Evolutionary conservation across 352 stramenopile species (phyloP).

Genomic region (Phytophthora podocarpi): DNA sequence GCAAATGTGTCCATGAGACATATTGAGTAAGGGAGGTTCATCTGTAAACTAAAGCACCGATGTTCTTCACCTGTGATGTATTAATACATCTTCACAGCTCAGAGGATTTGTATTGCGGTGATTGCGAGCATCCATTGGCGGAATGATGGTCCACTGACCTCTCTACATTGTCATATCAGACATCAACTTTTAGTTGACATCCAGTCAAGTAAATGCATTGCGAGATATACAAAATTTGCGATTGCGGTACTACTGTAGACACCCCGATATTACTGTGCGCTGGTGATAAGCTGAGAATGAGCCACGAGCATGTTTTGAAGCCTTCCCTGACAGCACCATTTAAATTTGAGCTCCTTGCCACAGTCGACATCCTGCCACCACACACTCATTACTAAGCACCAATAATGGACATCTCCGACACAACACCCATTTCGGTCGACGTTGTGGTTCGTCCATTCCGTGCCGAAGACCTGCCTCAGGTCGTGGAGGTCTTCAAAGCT

Average conservation of each 20-base stretch:
- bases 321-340: not conserved
- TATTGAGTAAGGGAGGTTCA: too few species aligned
- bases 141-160: conserved; percentile 1
- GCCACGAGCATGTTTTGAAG: too few species aligned
- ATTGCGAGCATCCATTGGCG: too few species aligned
- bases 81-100: too few species aligned
- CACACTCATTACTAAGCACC: not conserved
- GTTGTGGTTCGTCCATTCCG: conserved; percentile 35
- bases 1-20: too few species aligned
- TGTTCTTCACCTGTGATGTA: too few species aligned
- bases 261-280: too few species aligned
- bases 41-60: too few species aligned
- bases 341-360: not conserved
- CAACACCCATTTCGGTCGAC: not conserved
- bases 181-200: not conserved
- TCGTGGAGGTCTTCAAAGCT: conserved; percentile 34
- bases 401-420: not conserved
- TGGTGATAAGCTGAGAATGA: too few species aligned
- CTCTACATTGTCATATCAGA: conserved; percentile 4
- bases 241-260: not conserved
- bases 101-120: too few species aligned
- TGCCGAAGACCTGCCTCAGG: conserved; percentile 27
- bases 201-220: not conserved
- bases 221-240: not conserved
- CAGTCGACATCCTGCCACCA: not conserved